Conservation (phyloP, 1,284 basidiomycete genomes). For the Tilletia horrida region DNA sequence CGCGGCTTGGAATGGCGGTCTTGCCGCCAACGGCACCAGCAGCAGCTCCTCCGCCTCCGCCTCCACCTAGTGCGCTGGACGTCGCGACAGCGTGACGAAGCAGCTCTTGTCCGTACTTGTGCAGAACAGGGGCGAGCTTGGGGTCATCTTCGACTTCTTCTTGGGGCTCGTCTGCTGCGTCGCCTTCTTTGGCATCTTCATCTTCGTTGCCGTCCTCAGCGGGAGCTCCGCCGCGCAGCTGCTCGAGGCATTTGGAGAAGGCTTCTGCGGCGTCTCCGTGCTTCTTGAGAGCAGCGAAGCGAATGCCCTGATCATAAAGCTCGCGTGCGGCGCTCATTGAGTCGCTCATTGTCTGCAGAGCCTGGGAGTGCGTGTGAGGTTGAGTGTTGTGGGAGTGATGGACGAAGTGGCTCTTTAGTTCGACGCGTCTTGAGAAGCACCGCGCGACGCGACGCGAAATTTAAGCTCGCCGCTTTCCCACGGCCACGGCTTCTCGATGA, state of each 20-base stretch:
- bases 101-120: slow-evolving; percentile 4
- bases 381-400: too few relatives aligned
- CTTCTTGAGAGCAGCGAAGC: slow-evolving; percentile 14
- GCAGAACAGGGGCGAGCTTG: slow-evolving; percentile 8
- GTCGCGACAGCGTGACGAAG: not conserved
- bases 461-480: too few relatives aligned
- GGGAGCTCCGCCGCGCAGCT: not conserved
- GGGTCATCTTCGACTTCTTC: not conserved
- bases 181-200: not conserved
- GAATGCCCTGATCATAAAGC: slow-evolving; percentile 9
- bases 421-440: too few relatives aligned
- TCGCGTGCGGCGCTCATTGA: not conserved
- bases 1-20: not conserved
- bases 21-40: not conserved
- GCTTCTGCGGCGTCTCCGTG: slow-evolving; percentile 13
- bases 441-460: too few relatives aligned
- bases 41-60: not conserved
- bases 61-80: not conserved
- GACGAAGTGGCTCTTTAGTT: too few relatives aligned
- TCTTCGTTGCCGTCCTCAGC: not conserved
- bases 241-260: slow-evolving; percentile 16
- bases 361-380: too few relatives aligned
- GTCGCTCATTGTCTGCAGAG: not conserved
- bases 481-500: too few relatives aligned
- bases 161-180: not conserved